Evolutionary conservation across 441 rosid species (phyloP), one percentile per base, ranked within the genome.

Genomic region (Bruguiera hainesii): DNA sequence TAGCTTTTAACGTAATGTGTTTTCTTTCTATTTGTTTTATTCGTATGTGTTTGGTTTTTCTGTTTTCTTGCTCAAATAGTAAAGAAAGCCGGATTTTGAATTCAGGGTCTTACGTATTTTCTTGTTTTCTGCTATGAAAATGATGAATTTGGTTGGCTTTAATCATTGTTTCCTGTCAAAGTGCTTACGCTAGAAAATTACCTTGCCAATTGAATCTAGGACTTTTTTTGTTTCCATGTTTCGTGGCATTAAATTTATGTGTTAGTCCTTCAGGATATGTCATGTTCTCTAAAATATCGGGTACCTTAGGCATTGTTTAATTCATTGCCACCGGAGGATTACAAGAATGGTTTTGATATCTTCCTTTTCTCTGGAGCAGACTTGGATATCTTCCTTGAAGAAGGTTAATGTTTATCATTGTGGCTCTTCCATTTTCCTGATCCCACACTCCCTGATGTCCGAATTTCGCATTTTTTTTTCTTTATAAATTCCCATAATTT

Each of bases 191-290:
- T 81, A 80, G 97, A 89, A 63, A 90, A 95, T 77, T 92, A 89
- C 76, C 90, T 90, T 20, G 91, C 91, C 4, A 92, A 92, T 75
- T 92, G 98, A 97, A 90, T 91, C 61, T 96, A 92, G 97, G 98
- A 92, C 67, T 73, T 65, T 29, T 25, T 29, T 29, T 29, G 3
- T 29, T 29, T 29, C 3, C 30, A 29, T 29, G 29, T 28, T 53
- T 28, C 55, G 4, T 20, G 28, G 29, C 52, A 53, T 56, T 72
- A 21, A 29, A 8, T 29, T 3, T 29, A 29, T 29, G 30, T 29
- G 30, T 58, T 63, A 59, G 9, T 65, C 39, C 51, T 56, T 57
- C 21, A 29, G 21, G 55, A 60, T 64, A 13, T 3, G 20, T 26
- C 0, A 20, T 50, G 59, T 19, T 65, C 61, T 48, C 8, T 64